Evolutionary conservation across 345 rosid species (phyloP).

Genomic region (Noccaea bulbosa): DNA sequence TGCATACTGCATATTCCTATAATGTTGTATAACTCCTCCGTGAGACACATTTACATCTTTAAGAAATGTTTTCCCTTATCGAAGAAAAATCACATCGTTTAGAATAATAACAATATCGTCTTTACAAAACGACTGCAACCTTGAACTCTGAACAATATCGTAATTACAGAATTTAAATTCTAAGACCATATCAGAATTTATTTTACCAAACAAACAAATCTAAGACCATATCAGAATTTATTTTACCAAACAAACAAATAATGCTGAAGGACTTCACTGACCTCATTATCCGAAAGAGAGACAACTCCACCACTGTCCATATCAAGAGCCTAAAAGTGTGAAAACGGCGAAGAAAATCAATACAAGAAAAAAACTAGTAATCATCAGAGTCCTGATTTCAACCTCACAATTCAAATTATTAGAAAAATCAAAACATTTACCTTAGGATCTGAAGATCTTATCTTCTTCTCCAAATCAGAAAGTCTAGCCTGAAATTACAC

Average conservation of each 20-base stretch:
- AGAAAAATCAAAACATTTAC: constrained; percentile 45
- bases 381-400: constrained; percentile 18
- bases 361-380: constrained; percentile 10
- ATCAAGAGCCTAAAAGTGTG: constrained; percentile 51
- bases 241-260: neutral
- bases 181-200: constrained; percentile 12
- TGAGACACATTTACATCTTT: neutral
- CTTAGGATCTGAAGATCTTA: constrained; percentile 63
- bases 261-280: constrained; percentile 40
- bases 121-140: constrained; percentile 24
- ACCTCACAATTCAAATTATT: constrained; percentile 16
- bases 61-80: constrained; percentile 5
- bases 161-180: neutral
- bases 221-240: constrained; percentile 8
- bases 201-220: too few relatives aligned
- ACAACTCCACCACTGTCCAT: constrained; percentile 43
- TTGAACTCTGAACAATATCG: constrained; percentile 2
- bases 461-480: constrained; percentile 72
- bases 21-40: neutral
- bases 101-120: constrained; percentile 10
- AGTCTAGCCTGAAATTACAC: constrained; percentile 63
- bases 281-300: constrained; percentile 69
- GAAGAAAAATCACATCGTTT: neutral
- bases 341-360: constrained; percentile 15
- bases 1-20: constrained; percentile 26